phyloP scores from a whole-genome alignment of 352 stramenopile genomes.

The Pilasporangium apinafurcum region DNA sequence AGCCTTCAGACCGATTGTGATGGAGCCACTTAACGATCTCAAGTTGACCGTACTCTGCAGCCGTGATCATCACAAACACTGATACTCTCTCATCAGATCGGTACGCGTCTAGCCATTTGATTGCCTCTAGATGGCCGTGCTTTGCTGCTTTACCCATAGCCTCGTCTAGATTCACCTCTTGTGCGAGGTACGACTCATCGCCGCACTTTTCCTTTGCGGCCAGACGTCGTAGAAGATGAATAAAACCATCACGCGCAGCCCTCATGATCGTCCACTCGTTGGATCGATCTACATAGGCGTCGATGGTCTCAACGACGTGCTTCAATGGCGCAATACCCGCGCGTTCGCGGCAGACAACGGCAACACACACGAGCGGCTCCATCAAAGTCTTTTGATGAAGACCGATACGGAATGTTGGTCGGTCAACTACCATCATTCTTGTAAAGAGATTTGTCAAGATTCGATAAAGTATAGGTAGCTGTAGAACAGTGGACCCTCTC shows the following conservation, averaged over 20 bases:
- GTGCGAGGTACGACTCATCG: conserved; percentile 1
- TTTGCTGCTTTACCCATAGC: conserved; percentile 30
- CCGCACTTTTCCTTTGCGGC: conserved; percentile 9
- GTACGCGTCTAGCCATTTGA: conserved; percentile 24
- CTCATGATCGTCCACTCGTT: conserved; percentile 27
- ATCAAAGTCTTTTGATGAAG: too few species aligned
- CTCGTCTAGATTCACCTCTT: conserved; percentile 24
- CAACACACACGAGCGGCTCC: conserved; percentile 7
- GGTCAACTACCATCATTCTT: too few species aligned
- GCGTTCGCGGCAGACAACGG: conserved; percentile 12
- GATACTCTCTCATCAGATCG: conserved; percentile 20
- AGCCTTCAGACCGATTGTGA: conserved; percentile 12
- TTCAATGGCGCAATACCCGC: conserved; percentile 14
- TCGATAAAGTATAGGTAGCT: too few species aligned
- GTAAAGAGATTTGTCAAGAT: too few species aligned
- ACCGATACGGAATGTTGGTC: too few species aligned
- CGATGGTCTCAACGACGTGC: conserved; percentile 32
- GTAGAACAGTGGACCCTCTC: too few species aligned
- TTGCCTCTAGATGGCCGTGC: conserved; percentile 16
- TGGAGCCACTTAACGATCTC: conserved; percentile 28
- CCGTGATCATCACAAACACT: conserved; percentile 32
- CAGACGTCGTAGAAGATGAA: conserved; percentile 33
- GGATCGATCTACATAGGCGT: conserved; percentile 26
- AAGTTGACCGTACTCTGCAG: conserved; percentile 22
- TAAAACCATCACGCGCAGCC: conserved; percentile 22